These are phyloP conservation scores for Colletotrichum navitas DNA, from an alignment of 2,329 filamentous ascomycete species.

Conservation along the genomic window DNA sequence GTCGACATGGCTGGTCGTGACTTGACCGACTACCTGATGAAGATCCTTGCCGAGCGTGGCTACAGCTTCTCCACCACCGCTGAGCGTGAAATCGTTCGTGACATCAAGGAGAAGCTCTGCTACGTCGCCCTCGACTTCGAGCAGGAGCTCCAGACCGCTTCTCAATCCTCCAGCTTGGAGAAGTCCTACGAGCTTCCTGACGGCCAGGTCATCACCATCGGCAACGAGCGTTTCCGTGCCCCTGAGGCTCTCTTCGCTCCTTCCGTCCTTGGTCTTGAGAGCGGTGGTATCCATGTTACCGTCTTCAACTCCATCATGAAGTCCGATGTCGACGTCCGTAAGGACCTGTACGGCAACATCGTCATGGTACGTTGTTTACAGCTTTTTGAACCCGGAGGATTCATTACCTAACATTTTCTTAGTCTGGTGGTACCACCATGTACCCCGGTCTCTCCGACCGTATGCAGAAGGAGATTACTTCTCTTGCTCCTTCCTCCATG, in stretches of 20 bases:
- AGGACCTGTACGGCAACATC: constrained; percentile 99
- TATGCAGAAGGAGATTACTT: constrained; percentile 99
- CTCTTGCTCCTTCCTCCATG: constrained; percentile 99
- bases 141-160: constrained; percentile 99
- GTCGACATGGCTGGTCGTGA: constrained; percentile 99
- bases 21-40: constrained; percentile 99
- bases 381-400: background rate
- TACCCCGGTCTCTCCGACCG: constrained; percentile 99
- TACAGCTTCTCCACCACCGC: constrained; percentile 99
- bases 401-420: constrained; percentile 50
- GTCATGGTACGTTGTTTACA: constrained; percentile 87
- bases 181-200: constrained; percentile 99
- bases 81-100: constrained; percentile 99
- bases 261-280: constrained; percentile 97
- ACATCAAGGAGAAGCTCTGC: constrained; percentile 99
- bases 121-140: constrained; percentile 99
- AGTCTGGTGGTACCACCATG: constrained; percentile 99
- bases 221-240: constrained; percentile 99
- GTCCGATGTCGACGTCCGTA: constrained; percentile 99
- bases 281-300: constrained; percentile 98
- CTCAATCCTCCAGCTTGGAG: constrained; percentile 98
- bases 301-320: constrained; percentile 99
- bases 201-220: constrained; percentile 99
- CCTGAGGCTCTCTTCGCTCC: constrained; percentile 99
- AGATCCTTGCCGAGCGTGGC: constrained; percentile 99